A percentile compares a stretch with the other conserved stretches of the same genome.
Conservation (phyloP, 2,329 filamentous ascomycete species). For the Cladophialophora carrionii region DNA sequence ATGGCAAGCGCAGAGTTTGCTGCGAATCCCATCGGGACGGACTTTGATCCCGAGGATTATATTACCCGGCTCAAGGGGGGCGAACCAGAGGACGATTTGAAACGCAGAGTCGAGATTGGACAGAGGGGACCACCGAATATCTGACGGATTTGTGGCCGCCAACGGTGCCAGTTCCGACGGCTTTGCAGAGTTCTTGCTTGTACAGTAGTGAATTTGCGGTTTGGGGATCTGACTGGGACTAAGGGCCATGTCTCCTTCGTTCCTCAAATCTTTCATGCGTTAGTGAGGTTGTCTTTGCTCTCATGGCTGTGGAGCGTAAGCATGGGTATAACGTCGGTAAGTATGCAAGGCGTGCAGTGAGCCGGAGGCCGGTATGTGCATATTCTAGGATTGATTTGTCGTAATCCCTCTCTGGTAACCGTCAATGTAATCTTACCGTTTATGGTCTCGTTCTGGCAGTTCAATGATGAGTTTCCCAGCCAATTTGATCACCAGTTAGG, state of each 20-base stretch:
- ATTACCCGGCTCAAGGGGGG: conserved; percentile 11
- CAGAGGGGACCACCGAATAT: conserved; percentile 2
- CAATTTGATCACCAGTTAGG: no score
- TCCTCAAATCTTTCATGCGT: neutral
- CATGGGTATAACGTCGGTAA: no score
- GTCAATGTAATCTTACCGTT: no score
- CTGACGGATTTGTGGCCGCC: neutral
- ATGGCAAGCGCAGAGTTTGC: conserved; percentile 11
- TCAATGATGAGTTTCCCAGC: no score
- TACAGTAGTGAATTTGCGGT: neutral
- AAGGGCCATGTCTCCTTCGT: neutral
- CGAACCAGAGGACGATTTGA: conserved; percentile 15
- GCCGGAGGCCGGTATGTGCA: no score
- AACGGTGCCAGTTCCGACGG: neutral
- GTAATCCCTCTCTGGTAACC: no score
- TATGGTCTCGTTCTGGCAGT: no score
- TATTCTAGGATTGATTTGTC: no score
- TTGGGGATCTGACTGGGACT: neutral
- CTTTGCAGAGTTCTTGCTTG: neutral
- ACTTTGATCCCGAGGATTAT: conserved; percentile 22
- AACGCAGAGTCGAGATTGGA: conserved; percentile 17
- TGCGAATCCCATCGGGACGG: conserved; percentile 18
- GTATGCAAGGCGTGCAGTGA: no score
- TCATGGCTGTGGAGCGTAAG: no score
- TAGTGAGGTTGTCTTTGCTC: no score